Base-by-base conservation (phyloP, 2,329 filamentous ascomycete species). In the Cercospora berteroae region DNA sequence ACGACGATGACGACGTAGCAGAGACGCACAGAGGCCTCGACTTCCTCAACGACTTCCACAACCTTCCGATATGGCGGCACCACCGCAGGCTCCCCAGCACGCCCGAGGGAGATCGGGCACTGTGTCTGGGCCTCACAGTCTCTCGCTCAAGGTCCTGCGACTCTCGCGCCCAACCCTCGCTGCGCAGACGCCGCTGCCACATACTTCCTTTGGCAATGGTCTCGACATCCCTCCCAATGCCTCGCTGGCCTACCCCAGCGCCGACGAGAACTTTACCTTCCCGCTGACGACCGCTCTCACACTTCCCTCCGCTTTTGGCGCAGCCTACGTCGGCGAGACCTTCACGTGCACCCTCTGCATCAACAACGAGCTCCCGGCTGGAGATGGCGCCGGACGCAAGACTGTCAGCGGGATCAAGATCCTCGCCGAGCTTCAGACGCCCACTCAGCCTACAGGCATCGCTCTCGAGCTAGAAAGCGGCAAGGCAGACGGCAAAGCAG, bases 321-420 rank as follows among this genome's bases (percentile, higher is more conserved):
- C 92, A 12, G 94, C 94, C 8, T 97, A 97, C 78, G 94, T 98
- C 20, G 95, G 95, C 74, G 94, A 98, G 82, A 93, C 90, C 0
- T 98, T 99, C 80, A 90, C 90, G 71, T 99, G 95, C 80, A 97
- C 94, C 1, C 85, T 98, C 23, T 97, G 94, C 81, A 94, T 92
- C n/a, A 97, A 97, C 82, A 94, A 97, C 78, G 94, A 98, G 76
- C 80, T 89, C 1, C 63, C 71, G 0, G 39, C 48, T 7, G 75
- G 78, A 27, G 77, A 80, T 8, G 75, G 77, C 5, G 76, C 78
- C 3, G 80, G 77, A 7, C 79, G 81, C 68, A 81, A 81, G 71
- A 81, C 79, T 56, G 88, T 96, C 48, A 90, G 88, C 69, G 91
- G 91, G 65, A 90, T 97, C 62, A 87, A 88, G 64, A 92, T 98